These are phyloP conservation scores for Botrytis aclada DNA, from an alignment of 2,329 filamentous ascomycete species.

Conservation along the genomic window DNA sequence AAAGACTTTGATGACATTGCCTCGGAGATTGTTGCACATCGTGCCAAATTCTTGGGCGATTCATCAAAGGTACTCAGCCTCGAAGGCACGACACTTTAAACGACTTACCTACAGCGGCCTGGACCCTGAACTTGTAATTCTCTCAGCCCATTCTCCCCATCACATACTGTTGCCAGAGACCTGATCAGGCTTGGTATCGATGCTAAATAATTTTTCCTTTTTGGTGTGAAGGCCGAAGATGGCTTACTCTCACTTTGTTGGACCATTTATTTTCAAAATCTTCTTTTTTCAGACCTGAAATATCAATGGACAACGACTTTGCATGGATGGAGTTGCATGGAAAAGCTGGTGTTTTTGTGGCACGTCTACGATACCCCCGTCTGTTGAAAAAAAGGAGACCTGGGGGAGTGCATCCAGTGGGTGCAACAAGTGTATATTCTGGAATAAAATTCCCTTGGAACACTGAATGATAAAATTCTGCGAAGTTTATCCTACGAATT, in stretches of 20 bases:
- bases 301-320: constrained; percentile 8
- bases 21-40: constrained; percentile 63
- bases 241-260: not conserved
- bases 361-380: constrained; percentile 19
- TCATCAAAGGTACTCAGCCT: constrained; percentile 60
- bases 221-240: not conserved
- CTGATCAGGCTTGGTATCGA: constrained; percentile 19
- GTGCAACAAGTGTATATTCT: constrained; percentile 5
- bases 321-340: constrained; percentile 19
- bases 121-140: constrained; percentile 31
- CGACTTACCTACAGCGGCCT: constrained; percentile 22
- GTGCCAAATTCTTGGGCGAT: constrained; percentile 62
- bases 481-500: not conserved
- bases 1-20: constrained; percentile 67
- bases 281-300: not conserved
- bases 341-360: constrained; percentile 16
- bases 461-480: not conserved
- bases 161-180: constrained; percentile 20
- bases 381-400: constrained; percentile 5
- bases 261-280: constrained; percentile 11
- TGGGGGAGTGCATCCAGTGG: constrained; percentile 9
- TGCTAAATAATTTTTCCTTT: not conserved
- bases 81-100: constrained; percentile 40
- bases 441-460: not conserved
- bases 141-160: constrained; percentile 19